These are phyloP conservation scores for Vigna trinervia DNA, from an alignment of 306 rosid species.

Conservation along the genomic window DNA sequence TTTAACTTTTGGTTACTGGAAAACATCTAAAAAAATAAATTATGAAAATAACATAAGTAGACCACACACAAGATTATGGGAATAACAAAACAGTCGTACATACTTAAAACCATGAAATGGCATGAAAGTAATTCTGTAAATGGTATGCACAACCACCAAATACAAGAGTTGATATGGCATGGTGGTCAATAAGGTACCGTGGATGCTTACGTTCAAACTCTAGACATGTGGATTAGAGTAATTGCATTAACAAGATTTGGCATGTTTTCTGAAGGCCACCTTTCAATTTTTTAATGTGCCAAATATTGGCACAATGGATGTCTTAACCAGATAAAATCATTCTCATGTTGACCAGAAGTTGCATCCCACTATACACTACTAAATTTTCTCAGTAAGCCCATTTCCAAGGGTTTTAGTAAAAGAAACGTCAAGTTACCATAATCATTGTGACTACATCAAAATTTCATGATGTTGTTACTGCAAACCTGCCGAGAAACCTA, in stretches of 20 bases:
- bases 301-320: slow-evolving; percentile 30
- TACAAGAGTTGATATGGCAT: slow-evolving; percentile 6
- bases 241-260: slow-evolving; percentile 24
- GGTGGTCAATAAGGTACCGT: slow-evolving; percentile 31
- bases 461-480: background rate
- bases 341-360: slow-evolving; percentile 3
- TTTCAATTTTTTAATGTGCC: background rate
- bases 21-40: slow-evolving; percentile 33
- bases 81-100: slow-evolving; percentile 29
- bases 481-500: slow-evolving; percentile 28
- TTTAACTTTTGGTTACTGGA: slow-evolving; percentile 31
- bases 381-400: slow-evolving; percentile 12
- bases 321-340: slow-evolving; percentile 29
- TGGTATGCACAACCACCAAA: slow-evolving; percentile 27
- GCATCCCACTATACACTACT: background rate
- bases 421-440: slow-evolving; percentile 25
- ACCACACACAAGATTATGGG: slow-evolving; percentile 16
- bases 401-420: slow-evolving; percentile 9
- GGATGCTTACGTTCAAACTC: slow-evolving; percentile 18
- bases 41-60: slow-evolving; percentile 26
- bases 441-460: slow-evolving; percentile 3
- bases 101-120: slow-evolving; percentile 24
- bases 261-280: background rate
- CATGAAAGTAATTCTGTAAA: slow-evolving; percentile 15
- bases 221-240: background rate